Conservation (phyloP, 805 yeast species). For the Cyberlindnera xishuangbannaensis region DNA sequence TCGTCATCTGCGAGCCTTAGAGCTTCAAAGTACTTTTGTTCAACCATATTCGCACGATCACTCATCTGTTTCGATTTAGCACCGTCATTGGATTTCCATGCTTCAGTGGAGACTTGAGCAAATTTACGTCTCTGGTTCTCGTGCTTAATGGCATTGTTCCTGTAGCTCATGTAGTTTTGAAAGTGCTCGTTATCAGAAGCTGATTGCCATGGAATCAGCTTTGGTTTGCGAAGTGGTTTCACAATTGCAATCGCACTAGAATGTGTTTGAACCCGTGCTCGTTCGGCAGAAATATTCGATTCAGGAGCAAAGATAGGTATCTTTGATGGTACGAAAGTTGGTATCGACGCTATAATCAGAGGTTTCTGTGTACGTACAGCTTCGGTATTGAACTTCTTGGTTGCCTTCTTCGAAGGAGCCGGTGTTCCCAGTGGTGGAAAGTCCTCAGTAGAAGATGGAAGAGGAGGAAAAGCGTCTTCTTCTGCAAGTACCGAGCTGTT, state of each 20-base stretch:
- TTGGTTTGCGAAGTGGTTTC: slow-evolving; percentile 20
- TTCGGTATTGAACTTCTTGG: slow-evolving; percentile 3
- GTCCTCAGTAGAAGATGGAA: slow-evolving; percentile 6
- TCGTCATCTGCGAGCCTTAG: slow-evolving; percentile 25
- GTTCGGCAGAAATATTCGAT: no score
- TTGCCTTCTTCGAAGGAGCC: no score
- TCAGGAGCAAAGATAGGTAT: no score
- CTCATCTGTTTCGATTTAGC: slow-evolving; percentile 23
- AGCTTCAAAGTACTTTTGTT: slow-evolving; percentile 16
- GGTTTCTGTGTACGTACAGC: slow-evolving; percentile 5
- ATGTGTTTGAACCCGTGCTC: slow-evolving; percentile 2
- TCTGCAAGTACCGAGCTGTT: no score
- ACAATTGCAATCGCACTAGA: slow-evolving; percentile 11
- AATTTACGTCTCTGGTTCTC: slow-evolving; percentile 23
- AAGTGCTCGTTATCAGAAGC: slow-evolving; percentile 7
- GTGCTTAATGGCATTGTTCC: slow-evolving; percentile 16
- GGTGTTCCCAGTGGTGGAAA: slow-evolving; percentile 6
- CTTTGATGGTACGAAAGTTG: no score
- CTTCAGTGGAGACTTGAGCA: slow-evolving; percentile 24
- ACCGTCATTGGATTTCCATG: slow-evolving; percentile 23
- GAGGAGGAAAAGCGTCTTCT: no score
- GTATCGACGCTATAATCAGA: no score
- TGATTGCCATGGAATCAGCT: slow-evolving; percentile 23
- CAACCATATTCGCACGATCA: slow-evolving; percentile 22
- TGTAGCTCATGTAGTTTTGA: slow-evolving; percentile 12